phyloP scores from a whole-genome alignment of 2,329 filamentous ascomycete species.

The Epichloe scottii region DNA sequence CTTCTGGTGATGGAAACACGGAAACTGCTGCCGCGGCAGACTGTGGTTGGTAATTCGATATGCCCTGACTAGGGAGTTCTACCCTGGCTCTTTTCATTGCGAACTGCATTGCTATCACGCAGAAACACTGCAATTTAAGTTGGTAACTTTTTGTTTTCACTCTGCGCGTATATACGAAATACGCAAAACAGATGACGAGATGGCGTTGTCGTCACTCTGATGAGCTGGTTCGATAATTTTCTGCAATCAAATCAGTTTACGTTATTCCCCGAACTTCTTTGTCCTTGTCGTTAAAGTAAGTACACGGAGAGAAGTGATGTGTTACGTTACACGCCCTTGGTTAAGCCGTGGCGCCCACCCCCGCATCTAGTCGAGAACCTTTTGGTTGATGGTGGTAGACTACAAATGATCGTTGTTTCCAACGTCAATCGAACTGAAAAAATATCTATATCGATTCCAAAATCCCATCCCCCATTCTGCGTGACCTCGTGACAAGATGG shows the following conservation, averaged over 20 bases:
- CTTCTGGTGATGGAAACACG: constrained; percentile 3
- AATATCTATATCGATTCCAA: neutral
- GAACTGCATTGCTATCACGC: neutral
- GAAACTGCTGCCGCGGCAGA: neutral
- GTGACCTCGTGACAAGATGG: constrained; percentile 8
- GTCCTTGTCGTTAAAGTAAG: neutral
- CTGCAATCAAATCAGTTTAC: neutral
- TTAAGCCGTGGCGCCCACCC: neutral
- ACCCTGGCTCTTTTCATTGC: neutral
- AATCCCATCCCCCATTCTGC: neutral
- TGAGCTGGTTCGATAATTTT: neutral
- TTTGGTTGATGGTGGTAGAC: neutral
- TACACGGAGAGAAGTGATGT: neutral
- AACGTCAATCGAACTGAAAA: neutral
- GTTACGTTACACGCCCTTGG: constrained; percentile 3
- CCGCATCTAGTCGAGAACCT: neutral
- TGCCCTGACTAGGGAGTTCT: neutral
- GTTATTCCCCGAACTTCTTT: neutral
- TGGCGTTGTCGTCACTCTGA: neutral
- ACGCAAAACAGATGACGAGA: neutral
- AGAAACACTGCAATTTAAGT: neutral
- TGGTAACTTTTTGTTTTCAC: neutral
- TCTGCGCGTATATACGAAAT: neutral
- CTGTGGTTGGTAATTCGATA: neutral
- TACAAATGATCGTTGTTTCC: neutral